phyloP scores from a whole-genome alignment of 2,329 filamentous ascomycete species.

The Fusarium denticulatum region DNA sequence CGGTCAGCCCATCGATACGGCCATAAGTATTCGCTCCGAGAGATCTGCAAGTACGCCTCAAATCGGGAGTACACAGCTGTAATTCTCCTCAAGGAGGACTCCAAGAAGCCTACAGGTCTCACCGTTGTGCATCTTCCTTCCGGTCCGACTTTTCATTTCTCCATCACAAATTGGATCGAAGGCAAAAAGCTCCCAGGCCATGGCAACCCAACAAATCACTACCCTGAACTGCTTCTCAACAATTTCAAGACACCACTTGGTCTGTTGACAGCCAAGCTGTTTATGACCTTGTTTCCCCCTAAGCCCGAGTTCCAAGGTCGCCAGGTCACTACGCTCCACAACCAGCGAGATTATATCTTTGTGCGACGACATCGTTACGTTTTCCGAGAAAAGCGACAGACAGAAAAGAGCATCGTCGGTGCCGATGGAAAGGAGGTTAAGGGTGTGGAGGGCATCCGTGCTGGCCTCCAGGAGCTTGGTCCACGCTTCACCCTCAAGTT shows the following conservation, averaged over 20 bases:
- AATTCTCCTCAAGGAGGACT: conserved; percentile 87
- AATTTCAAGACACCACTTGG: conserved; percentile 95
- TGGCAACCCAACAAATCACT: conserved; percentile 87
- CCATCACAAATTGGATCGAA: conserved; percentile 88
- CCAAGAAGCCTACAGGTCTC: conserved; percentile 83
- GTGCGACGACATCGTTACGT: conserved; percentile 89
- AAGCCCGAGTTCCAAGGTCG: conserved; percentile 85
- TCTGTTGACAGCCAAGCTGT: conserved; percentile 85
- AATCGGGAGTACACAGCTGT: conserved; percentile 87
- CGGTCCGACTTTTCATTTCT: conserved; percentile 94
- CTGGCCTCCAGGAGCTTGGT: conserved; percentile 89
- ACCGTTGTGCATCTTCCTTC: conserved; percentile 85
- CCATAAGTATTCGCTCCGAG: conserved; percentile 90
- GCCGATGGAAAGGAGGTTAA: conserved; percentile 84
- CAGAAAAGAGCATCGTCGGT: conserved; percentile 86
- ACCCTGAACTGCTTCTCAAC: conserved; percentile 90
- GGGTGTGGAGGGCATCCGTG: conserved; percentile 85
- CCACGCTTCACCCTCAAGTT: conserved; percentile 82
- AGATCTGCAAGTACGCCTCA: conserved; percentile 86
- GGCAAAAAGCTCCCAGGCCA: conserved; percentile 89
- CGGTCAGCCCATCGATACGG: conserved; percentile 84
- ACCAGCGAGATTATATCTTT: conserved; percentile 97
- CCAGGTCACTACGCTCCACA: conserved; percentile 92
- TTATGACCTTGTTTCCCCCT: conserved; percentile 70
- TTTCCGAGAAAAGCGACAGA: conserved; percentile 86